Base-by-base conservation (phyloP, 1,284 basidiomycete genomes). In the Cystobasidiaceae sp. region DNA sequence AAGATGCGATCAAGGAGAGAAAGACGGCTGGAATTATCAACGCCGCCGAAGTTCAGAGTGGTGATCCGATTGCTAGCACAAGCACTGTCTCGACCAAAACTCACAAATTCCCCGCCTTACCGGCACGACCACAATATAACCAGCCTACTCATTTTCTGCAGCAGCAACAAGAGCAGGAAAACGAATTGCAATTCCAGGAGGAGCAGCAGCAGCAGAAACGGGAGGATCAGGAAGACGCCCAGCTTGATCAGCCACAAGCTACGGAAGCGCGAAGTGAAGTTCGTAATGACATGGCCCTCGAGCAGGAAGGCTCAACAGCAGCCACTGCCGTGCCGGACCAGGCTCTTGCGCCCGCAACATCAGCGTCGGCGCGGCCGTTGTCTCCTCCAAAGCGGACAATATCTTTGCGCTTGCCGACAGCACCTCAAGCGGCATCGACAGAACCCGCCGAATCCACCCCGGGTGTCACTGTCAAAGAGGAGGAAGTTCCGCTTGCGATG, bases 1-100 rank as follows among this genome's bases (percentile, higher is more conserved):
- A 56, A 43, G 61, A 64, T 59, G 56, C 28, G 4, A 27, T 59
- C 17, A 59, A 59, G 17, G 44, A 59, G 27, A 25, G 56, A 33
- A 59, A 56, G 25, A 19, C 8, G 25, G 41, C 39, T 56, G 54
- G 54, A 32, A 56, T 56, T 32, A 11, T 8, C 23, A 19, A 56
- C 44, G 15, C 44, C 11, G 43, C 43, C 32, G 43, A 39, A n/a
- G 37, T 39, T 9, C 19, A 45, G 52, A 33, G 15, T 6, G 7
- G 39, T 2, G 21, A 7, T 33, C 3, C 11, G 8, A 7, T 39
- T 28, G 21, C 34, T 19, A 55, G 15, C 39, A n/a, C 37, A 39
- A 39, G 37, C 30, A 17, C 46, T 49, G 46, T 27, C 19, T 37
- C 19, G 15, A n/a, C n/a, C n/a, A n/a, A n/a, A n/a, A n/a, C n/a